Evolutionary conservation across 176 grass and related monocot species (phyloP).

Genomic region (Metroxylon sagu): DNA sequence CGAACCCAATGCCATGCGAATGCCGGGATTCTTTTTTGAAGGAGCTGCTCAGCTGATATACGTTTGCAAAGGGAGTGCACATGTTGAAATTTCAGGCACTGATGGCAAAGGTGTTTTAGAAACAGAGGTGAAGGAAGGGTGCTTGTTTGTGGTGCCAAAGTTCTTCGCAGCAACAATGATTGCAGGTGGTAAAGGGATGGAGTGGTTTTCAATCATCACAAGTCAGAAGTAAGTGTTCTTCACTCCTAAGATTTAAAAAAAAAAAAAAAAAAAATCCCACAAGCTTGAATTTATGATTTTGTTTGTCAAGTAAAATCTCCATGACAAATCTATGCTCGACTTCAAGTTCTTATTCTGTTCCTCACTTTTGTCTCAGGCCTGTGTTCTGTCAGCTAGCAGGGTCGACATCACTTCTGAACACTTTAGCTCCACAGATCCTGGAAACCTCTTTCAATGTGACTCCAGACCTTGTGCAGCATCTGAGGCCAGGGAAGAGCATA

Average conservation of each 20-base stretch:
- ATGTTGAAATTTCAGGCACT: constrained; percentile 7
- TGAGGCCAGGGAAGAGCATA: neutral
- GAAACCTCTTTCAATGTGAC: constrained; percentile 17
- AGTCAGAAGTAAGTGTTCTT: constrained; percentile 10
- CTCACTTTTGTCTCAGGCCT: constrained; percentile 11
- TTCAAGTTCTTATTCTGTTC: too few relatives aligned
- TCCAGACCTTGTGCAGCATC: constrained; percentile 23
- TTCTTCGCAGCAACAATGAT: constrained; percentile 7
- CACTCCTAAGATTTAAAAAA: too few relatives aligned
- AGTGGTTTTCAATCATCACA: constrained; percentile 36
- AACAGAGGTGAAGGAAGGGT: constrained; percentile 8
- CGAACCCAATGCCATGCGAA: neutral
- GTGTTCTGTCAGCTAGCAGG: constrained; percentile 6
- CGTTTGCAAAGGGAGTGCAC: constrained; percentile 10
- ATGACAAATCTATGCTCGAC: too few relatives aligned
- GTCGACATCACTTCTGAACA: constrained; percentile 7
- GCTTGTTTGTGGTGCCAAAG: constrained; percentile 24
- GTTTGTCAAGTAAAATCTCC: too few relatives aligned
- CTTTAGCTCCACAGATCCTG: constrained; percentile 10
- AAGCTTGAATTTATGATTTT: too few relatives aligned
- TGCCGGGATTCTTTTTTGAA: constrained; percentile 16
- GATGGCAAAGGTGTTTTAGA: constrained; percentile 7
- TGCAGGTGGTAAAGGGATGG: constrained; percentile 16
- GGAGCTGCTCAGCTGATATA: constrained; percentile 21
- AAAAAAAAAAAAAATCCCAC: too few relatives aligned